Conservation (phyloP, 176 grass and related monocot species). For the Rhynchospora tenuis region DNA sequence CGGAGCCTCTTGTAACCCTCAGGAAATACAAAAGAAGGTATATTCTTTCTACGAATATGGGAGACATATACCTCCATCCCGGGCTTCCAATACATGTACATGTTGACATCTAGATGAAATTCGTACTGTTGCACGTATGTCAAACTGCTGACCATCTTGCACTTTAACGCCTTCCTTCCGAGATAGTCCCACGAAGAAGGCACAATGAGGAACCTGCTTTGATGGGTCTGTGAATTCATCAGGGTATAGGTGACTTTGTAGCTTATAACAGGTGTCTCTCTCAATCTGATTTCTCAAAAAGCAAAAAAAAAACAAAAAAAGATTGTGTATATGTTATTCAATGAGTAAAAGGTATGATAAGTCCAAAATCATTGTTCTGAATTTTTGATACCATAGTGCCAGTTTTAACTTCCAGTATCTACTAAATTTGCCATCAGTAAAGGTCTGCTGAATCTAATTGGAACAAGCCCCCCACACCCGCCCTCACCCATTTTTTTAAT, state of each 20-base stretch:
- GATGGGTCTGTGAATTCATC: conserved; percentile 66
- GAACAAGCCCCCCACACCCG: too few species aligned
- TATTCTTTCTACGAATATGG: conserved; percentile 83
- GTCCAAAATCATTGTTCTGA: too few species aligned
- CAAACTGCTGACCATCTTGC: conserved; percentile 95
- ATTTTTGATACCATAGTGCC: too few species aligned
- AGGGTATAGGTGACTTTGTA: conserved; percentile 95
- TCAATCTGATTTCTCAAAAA: conserved; percentile 85
- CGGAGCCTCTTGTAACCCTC: conserved; percentile 67
- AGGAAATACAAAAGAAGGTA: conserved; percentile 84
- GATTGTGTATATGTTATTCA: conserved; percentile 87
- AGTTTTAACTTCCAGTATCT: too few species aligned
- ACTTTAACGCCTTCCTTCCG: conserved; percentile 84
- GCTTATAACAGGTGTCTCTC: conserved; percentile 79
- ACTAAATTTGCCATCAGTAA: not conserved
- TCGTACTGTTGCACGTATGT: conserved; percentile 97
- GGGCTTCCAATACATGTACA: conserved; percentile 89
- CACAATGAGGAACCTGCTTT: conserved; percentile 78
- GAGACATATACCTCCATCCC: conserved; percentile 93
- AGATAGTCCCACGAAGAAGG: conserved; percentile 93
- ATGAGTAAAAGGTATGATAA: conserved; percentile 60
- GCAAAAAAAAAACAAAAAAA: conserved; percentile 75
- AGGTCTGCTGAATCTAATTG: not conserved
- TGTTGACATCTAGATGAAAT: conserved; percentile 65
- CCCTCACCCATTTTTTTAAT: too few species aligned